Evolutionary conservation across 805 yeast genomes (phyloP).

Genomic region (Lipomyces sp.): DNA sequence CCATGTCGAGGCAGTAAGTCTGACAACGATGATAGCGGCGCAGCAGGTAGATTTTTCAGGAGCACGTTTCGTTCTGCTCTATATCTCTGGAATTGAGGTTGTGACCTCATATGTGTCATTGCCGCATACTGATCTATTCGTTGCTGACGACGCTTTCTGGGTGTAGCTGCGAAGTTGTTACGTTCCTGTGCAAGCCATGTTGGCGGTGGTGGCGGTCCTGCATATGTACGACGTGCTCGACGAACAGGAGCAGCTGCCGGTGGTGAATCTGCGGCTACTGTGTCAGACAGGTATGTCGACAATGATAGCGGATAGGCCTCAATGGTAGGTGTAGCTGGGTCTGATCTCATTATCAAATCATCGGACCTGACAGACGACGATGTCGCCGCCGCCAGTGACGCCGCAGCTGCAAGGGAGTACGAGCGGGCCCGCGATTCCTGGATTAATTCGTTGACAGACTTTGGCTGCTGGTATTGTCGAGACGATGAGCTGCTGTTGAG

Average conservation of each 20-base stretch:
- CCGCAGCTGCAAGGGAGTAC: constrained; percentile 16
- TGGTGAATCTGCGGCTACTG: constrained; percentile 10
- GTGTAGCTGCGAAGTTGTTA: constrained; percentile 13
- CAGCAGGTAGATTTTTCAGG: constrained; percentile 20
- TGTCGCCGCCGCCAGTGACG: constrained; percentile 21
- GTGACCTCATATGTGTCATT: constrained; percentile 12
- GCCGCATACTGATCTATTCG: constrained; percentile 7
- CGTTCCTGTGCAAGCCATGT: constrained; percentile 34
- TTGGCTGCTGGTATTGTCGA: constrained; percentile 15
- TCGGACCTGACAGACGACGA: constrained; percentile 12
- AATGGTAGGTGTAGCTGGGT: not conserved
- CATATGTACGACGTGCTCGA: constrained; percentile 23
- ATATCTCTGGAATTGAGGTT: constrained; percentile 14
- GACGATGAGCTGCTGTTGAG: constrained; percentile 17
- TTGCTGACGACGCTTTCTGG: constrained; percentile 6
- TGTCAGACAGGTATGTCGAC: constrained; percentile 26
- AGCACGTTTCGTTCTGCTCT: constrained; percentile 19
- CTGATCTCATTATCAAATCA: constrained; percentile 16
- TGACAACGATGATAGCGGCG: constrained; percentile 23
- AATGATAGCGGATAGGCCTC: constrained; percentile 14
- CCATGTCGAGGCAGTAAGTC: constrained; percentile 28
- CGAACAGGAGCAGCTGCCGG: constrained; percentile 7
- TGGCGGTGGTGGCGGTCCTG: constrained; percentile 37
- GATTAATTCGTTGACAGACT: constrained; percentile 31
- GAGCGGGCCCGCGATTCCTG: constrained; percentile 31